Evolutionary conservation across 306 rosid species (phyloP).

Genomic region (Corylus heterophylla): DNA sequence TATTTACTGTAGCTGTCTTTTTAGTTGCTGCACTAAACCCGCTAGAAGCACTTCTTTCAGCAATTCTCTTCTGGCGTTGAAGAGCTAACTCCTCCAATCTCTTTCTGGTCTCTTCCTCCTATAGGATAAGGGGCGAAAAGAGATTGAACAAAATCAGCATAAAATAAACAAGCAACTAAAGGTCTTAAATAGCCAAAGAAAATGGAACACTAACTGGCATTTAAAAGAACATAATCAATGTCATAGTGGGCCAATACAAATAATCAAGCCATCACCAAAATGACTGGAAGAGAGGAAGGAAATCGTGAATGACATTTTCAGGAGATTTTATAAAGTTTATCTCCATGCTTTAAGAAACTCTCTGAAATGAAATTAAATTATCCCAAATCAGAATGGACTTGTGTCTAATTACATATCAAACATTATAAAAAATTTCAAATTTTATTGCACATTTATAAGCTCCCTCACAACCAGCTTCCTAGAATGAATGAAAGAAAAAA

Average conservation of each 20-base stretch:
- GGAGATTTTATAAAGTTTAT: neutral
- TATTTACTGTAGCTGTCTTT: conserved; percentile 45
- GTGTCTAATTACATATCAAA: neutral
- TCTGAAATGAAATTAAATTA: neutral
- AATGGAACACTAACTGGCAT: neutral
- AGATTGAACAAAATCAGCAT: conserved; percentile 17
- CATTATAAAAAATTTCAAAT: neutral
- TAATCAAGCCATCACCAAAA: neutral
- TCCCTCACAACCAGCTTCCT: neutral
- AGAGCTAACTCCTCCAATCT: conserved; percentile 61
- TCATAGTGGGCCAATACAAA: neutral
- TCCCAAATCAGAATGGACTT: neutral
- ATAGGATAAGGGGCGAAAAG: conserved; percentile 8
- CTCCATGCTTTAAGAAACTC: neutral
- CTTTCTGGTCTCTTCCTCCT: conserved; percentile 92
- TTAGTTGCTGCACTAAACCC: conserved; percentile 34
- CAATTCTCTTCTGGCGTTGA: conserved; percentile 90
- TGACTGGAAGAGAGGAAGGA: neutral
- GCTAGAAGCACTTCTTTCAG: conserved; percentile 70
- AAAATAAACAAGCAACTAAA: conserved; percentile 11
- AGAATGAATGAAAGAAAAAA: neutral
- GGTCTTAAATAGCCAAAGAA: conserved; percentile 7
- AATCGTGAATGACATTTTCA: neutral
- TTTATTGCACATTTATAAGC: neutral
- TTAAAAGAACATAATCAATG: neutral